Conservation (phyloP, 2,329 filamentous ascomycete genomes). For the Ophiostoma fasciatum region DNA sequence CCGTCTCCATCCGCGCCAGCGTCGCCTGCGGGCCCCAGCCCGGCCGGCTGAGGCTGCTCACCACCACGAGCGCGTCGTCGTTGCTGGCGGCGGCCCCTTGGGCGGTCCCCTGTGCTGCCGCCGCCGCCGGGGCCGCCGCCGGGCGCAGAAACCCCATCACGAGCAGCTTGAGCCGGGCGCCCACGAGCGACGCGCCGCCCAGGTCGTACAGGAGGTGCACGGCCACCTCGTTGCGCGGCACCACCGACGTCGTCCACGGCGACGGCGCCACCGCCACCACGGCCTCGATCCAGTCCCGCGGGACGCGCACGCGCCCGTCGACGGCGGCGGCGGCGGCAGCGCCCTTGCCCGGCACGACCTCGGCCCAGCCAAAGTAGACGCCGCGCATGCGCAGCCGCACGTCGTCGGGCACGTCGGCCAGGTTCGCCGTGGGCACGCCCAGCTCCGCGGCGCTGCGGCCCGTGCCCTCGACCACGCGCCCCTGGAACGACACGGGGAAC, state of each 20-base stretch:
- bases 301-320: slow-evolving; percentile 15
- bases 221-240: slow-evolving; percentile 20
- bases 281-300: slow-evolving; percentile 40
- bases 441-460: slow-evolving; percentile 24
- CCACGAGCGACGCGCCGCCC: slow-evolving; percentile 25
- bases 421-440: slow-evolving; percentile 38
- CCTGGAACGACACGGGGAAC: slow-evolving; percentile 37
- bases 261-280: slow-evolving; percentile 42
- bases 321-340: background rate
- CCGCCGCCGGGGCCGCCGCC: slow-evolving; percentile 11
- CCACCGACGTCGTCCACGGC: slow-evolving; percentile 27
- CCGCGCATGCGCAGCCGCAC: slow-evolving; percentile 40
- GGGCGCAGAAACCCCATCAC: slow-evolving; percentile 46
- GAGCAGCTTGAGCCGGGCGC: slow-evolving; percentile 33
- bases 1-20: slow-evolving; percentile 22
- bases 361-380: slow-evolving; percentile 51
- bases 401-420: slow-evolving; percentile 35
- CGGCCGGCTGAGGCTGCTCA: slow-evolving; percentile 31
- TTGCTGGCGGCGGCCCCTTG: slow-evolving; percentile 17
- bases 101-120: slow-evolving; percentile 10
- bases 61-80: slow-evolving; percentile 26
- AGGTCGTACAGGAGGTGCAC: slow-evolving; percentile 41
- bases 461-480: slow-evolving; percentile 30
- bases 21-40: slow-evolving; percentile 29
- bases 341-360: slow-evolving; percentile 18